Base-by-base conservation (phyloP, 1,284 basidiomycete genomes). In the Apiotrichum laibachii region DNA sequence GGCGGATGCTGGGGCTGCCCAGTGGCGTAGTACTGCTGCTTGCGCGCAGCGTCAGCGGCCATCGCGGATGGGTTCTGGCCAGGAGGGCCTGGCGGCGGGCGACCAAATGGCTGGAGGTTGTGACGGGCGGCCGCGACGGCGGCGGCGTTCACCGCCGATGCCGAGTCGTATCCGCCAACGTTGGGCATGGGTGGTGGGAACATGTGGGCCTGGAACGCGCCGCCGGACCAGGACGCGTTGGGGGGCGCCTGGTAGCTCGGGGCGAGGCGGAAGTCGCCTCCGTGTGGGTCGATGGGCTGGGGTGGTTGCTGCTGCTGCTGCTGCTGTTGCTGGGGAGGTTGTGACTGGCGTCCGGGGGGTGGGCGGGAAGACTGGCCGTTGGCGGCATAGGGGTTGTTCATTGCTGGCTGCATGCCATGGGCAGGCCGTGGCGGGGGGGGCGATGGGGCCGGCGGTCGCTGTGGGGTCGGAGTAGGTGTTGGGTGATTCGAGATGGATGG, bases 181-280 rank as follows among this genome's bases (percentile, higher is more conserved):
- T 13, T 19, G 6, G 26, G 9, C 26, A 51, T 51, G 31, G 19
- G 8, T 22, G 37, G 21, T 7, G 26, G 15, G 13, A 53, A 43
- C 22, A 34, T 15, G 12, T 44, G 40, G 21, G 39, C 13, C 15
- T 42, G 51, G 26, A 53, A 53, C n/a, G 22, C 22, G 51, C 40
- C 51, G n/a, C 51, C 51, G 2, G 40, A 33, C 51, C 40, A 43
- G 2, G 39, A 40, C 15, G 22, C 18, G 12, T 21, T 21, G 3
- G 39, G 40, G 6, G 19, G 42, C 3, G 53, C 53, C 26, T 55
- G 53, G 34, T 55, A 55, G 22, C 45, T 48, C 0, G 53, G 53
- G 13, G 45, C 53, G 16, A 55, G 39, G 1, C 45, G 45, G 10
- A 39, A 55, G 22, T 47, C 35, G 16, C 37, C 46, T 5, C 19